phyloP scores from a whole-genome alignment of 352 stramenopile genomes.

The Phytophthora constricta region DNA sequence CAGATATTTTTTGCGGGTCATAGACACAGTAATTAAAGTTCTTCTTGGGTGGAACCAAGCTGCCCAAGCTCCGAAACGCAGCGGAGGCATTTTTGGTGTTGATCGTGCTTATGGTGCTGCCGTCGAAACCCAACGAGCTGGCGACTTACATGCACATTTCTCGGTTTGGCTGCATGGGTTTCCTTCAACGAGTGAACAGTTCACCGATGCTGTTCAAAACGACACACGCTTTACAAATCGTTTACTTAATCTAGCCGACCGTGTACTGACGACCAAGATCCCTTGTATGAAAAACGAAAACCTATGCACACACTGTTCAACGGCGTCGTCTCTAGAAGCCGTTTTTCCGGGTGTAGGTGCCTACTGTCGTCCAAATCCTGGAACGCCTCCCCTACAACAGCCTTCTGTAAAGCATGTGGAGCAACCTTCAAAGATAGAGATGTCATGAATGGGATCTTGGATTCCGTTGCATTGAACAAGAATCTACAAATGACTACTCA shows the following conservation, averaged over 20 bases:
- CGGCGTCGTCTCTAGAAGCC: background rate
- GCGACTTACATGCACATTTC: conserved; percentile 35
- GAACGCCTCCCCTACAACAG: background rate
- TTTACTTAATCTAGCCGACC: background rate
- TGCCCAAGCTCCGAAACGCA: background rate
- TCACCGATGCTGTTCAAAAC: background rate
- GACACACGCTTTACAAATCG: background rate
- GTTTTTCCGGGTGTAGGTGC: conserved; percentile 10
- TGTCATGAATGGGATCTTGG: conserved; percentile 4
- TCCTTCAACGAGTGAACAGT: conserved; percentile 10
- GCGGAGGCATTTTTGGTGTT: conserved; percentile 29
- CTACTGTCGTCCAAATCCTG: conserved; percentile 3
- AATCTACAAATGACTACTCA: background rate
- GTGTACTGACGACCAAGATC: background rate
- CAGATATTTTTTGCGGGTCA: conserved; percentile 5
- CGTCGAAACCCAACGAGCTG: conserved; percentile 32
- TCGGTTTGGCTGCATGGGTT: conserved; percentile 38
- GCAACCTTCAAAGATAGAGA: conserved; percentile 2
- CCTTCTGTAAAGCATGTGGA: conserved; percentile 1
- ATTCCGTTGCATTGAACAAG: background rate
- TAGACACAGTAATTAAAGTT: conserved; percentile 5
- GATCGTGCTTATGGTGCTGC: conserved; percentile 24
- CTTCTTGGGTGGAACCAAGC: conserved; percentile 11
- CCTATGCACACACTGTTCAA: background rate
- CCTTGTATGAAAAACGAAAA: background rate